phyloP scores from a whole-genome alignment of 2,329 filamentous ascomycete genomes.

The Colletotrichum aenigma region DNA sequence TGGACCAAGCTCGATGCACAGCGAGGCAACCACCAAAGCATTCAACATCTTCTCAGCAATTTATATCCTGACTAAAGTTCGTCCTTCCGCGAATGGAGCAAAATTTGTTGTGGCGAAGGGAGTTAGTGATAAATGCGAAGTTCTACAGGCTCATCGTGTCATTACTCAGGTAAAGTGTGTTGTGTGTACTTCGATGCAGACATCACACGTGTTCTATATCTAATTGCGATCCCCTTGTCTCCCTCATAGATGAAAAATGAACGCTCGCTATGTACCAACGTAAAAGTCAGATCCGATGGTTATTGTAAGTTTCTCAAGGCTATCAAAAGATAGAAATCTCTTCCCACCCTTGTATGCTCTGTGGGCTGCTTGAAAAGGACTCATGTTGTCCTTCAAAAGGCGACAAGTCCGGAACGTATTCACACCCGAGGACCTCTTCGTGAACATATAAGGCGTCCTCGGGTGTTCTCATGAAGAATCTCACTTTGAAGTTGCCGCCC shows the following conservation, averaged over 20 bases:
- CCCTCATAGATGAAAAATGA: fast-evolving
- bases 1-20: background rate
- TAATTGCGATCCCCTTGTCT: fast-evolving
- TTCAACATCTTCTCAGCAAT: background rate
- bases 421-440: background rate
- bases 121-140: background rate
- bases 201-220: background rate
- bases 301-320: too few species aligned
- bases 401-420: background rate
- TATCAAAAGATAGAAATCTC: background rate
- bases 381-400: background rate
- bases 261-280: background rate
- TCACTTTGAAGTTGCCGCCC: background rate
- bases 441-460: background rate
- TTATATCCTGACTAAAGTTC: fast-evolving
- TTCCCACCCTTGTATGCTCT: background rate
- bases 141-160: background rate
- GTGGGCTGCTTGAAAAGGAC: background rate
- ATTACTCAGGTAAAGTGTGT: background rate
- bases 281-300: background rate
- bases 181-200: background rate
- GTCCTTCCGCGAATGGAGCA: background rate
- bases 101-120: background rate
- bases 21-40: background rate
- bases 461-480: background rate